Conservation (phyloP, 805 yeast species). For the Sugiyamaella valdiviana region DNA sequence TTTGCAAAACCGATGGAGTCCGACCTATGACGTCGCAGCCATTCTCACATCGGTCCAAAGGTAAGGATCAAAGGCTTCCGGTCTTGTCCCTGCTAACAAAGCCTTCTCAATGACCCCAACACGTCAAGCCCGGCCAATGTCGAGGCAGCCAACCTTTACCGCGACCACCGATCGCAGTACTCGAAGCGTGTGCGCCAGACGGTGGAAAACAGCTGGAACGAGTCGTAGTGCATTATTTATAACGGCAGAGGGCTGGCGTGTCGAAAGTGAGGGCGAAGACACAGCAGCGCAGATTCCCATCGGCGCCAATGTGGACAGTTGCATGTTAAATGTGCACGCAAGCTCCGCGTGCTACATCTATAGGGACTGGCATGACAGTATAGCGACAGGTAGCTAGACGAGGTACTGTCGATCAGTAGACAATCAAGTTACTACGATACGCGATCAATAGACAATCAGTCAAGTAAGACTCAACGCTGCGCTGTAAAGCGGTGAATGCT, state of each 20-base stretch:
- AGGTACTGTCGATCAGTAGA: too few species aligned
- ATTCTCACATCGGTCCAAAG: conserved; percentile 84
- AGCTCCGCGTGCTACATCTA: too few species aligned
- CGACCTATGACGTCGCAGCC: conserved; percentile 95
- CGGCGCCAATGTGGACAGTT: too few species aligned
- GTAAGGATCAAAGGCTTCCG: neutral
- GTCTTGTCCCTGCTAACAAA: conserved; percentile 6
- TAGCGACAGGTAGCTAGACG: too few species aligned
- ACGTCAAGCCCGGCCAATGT: conserved; percentile 96
- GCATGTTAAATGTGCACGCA: too few species aligned
- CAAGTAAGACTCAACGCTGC: too few species aligned
- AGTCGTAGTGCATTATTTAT: conserved; percentile 25
- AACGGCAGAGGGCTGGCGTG: neutral
- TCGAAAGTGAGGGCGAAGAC: conserved; percentile 1
- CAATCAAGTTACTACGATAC: too few species aligned
- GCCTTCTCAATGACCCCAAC: conserved; percentile 87
- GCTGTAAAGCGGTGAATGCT: too few species aligned
- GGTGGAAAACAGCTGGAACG: conserved; percentile 91
- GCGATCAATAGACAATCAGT: too few species aligned
- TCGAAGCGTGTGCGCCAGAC: conserved; percentile 87
- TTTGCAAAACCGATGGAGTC: conserved; percentile 95
- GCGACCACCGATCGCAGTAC: conserved; percentile 91
- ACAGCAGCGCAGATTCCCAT: neutral
- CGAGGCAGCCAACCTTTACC: conserved; percentile 92
- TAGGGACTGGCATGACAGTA: too few species aligned